Base-by-base conservation (phyloP, 345 rosid genomes). In the Physaria fendleri region DNA sequence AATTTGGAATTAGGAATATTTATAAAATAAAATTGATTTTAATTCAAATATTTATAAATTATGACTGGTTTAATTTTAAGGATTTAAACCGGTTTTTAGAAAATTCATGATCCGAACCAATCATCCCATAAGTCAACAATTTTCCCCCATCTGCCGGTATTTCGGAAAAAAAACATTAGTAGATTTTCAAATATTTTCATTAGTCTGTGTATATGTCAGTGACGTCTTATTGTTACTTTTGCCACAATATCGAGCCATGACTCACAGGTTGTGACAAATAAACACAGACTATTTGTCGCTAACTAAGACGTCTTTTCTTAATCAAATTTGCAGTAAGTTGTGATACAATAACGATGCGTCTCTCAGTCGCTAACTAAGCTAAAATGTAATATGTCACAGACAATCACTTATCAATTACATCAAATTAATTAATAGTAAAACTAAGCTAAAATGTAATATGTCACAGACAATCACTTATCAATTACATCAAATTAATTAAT, bases 181-280 rank as follows among this genome's bases (percentile, higher is more conserved):
- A n/a, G n/a, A n/a, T n/a, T n/a, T n/a, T n/a, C n/a, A n/a, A n/a
- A n/a, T n/a, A n/a, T n/a, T n/a, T n/a, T n/a, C n/a, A n/a, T n/a
- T n/a, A n/a, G n/a, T n/a, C n/a, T n/a, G n/a, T n/a, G n/a, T n/a
- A n/a, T n/a, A n/a, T n/a, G n/a, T n/a, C n/a, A n/a, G 61, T 56
- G 61, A 56, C 39, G 61, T 56, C 61, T 25, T 56, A 25, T 56
- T 56, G 24, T 24, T 17, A 56, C 48, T 25, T 56, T 39, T 56
- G 17, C 27, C 17, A 56, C 62, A 15, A 24, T 55, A 55, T n/a
- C n/a, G 21, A 22, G 59, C 22, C 34, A 55, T 15, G 62, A 56
- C 48, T 25, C 48, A 40, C 25, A 11, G 35, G 17, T 39, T 37
- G 15, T 56, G 61, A 56, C 35, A 56, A 56, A 9, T 56, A 39